Evolutionary conservation across 2,329 filamentous ascomycete genomes (phyloP).

Genomic region (Scedosporium dehoogii): DNA sequence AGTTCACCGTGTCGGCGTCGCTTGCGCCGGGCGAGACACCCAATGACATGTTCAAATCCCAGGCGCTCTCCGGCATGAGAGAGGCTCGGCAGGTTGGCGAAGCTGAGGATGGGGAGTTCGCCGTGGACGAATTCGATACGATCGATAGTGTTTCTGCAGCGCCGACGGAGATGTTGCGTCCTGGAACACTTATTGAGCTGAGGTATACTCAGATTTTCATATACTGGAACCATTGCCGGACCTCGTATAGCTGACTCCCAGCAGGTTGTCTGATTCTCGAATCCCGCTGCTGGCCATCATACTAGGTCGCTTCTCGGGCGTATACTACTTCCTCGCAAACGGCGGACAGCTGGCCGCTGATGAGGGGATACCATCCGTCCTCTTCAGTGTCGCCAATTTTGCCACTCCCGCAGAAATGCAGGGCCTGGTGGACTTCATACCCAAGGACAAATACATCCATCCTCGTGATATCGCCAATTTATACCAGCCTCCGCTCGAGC

Average conservation of each 20-base stretch:
- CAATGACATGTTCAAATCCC: slow-evolving; percentile 1
- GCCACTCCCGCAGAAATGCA: slow-evolving; percentile 28
- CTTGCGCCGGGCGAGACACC: slow-evolving; percentile 6
- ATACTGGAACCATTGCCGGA: not conserved
- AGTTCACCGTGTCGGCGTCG: slow-evolving; percentile 4
- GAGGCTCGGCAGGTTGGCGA: not conserved
- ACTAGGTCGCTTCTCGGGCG: slow-evolving; percentile 38
- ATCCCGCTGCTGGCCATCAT: slow-evolving; percentile 41
- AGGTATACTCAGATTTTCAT: not conserved
- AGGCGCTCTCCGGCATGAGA: not conserved
- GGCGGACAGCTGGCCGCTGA: slow-evolving; percentile 40
- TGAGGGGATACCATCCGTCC: slow-evolving; percentile 26
- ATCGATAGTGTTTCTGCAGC: not conserved
- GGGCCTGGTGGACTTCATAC: slow-evolving; percentile 17
- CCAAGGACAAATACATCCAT: slow-evolving; percentile 5
- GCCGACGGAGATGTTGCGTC: not conserved
- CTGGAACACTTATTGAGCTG: slow-evolving; percentile 9
- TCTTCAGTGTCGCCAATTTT: slow-evolving; percentile 42
- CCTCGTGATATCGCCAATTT: slow-evolving; percentile 11
- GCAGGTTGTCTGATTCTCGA: slow-evolving; percentile 26
- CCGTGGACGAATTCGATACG: not conserved
- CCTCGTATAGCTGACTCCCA: slow-evolving; percentile 1
- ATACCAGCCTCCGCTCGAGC: slow-evolving; percentile 32
- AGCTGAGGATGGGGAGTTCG: not conserved
- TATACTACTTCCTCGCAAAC: slow-evolving; percentile 44